Percentiles rank a stretch among this genome's conserved stretches.
Conservation (phyloP, 768 basidiomycete genomes). For the Phanerochaete carnosa region DNA sequence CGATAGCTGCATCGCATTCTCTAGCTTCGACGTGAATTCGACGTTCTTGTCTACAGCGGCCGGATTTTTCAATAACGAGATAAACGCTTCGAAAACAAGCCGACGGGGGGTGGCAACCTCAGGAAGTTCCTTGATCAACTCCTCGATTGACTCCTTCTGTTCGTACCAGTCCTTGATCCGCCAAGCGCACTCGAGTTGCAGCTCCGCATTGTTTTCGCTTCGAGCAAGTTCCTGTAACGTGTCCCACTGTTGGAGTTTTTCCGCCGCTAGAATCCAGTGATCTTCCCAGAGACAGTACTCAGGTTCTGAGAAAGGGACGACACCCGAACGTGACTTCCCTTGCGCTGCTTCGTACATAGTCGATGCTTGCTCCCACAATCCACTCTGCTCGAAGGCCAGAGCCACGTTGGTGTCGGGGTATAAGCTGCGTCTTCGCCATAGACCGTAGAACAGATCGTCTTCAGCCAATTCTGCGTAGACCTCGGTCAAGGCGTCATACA, state of each 20-base stretch:
- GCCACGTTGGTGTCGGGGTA: slow-evolving; percentile 87
- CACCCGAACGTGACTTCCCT: slow-evolving; percentile 73
- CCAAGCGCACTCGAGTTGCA: slow-evolving; percentile 96
- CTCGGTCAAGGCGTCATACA: slow-evolving; percentile 89
- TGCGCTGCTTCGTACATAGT: slow-evolving; percentile 89
- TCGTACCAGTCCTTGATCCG: slow-evolving; percentile 89
- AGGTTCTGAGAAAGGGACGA: slow-evolving; percentile 86
- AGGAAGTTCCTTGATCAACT: slow-evolving; percentile 72
- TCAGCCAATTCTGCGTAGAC: slow-evolving; percentile 94
- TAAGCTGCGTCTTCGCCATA: slow-evolving; percentile 90
- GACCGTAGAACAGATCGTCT: slow-evolving; percentile 95
- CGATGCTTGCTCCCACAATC: slow-evolving; percentile 94
- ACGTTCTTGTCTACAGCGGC: slow-evolving; percentile 77
- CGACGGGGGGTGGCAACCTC: slow-evolving; percentile 94
- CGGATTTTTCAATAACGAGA: slow-evolving; percentile 83
- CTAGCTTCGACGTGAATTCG: slow-evolving; percentile 85
- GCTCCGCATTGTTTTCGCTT: slow-evolving; percentile 85
- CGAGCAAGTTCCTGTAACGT: slow-evolving; percentile 87
- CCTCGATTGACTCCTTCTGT: slow-evolving; percentile 73
- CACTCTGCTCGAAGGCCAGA: slow-evolving; percentile 90
- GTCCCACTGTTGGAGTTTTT: slow-evolving; percentile 99
- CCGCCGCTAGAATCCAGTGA: slow-evolving; percentile 94
- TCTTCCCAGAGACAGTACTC: slow-evolving; percentile 99
- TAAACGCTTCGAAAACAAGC: slow-evolving; percentile 95
- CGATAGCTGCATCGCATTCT: slow-evolving; percentile 95